Evolutionary conservation across 345 rosid genomes (phyloP).

Genomic region (Salix arbutifolia): DNA sequence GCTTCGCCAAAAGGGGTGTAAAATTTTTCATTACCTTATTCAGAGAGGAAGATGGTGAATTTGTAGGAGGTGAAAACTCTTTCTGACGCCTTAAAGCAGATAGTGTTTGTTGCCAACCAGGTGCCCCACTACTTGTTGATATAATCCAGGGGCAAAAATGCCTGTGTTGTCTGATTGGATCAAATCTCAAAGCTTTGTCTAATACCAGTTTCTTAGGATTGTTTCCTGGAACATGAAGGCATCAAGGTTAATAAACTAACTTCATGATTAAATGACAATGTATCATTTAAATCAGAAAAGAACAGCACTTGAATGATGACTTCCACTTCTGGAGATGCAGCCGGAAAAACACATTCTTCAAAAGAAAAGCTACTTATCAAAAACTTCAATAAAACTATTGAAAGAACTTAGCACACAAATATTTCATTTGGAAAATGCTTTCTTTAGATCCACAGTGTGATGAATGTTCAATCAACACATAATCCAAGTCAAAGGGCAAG

Average conservation of each 20-base stretch:
- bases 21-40: slow-evolving; percentile 50
- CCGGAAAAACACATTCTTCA: not conserved
- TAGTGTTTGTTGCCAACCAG: slow-evolving; percentile 86
- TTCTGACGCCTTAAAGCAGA: slow-evolving; percentile 57
- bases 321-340: slow-evolving; percentile 12
- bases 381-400: not conserved
- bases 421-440: not conserved
- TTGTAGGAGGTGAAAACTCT: slow-evolving; percentile 37
- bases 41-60: slow-evolving; percentile 36
- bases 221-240: slow-evolving; percentile 34
- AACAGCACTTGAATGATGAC: not conserved
- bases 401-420: not conserved
- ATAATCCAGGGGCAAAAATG: slow-evolving; percentile 95
- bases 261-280: slow-evolving; percentile 3
- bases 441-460: not conserved
- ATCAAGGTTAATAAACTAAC: slow-evolving; percentile 6
- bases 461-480: not conserved
- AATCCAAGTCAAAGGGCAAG: not conserved
- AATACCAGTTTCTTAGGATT: slow-evolving; percentile 16
- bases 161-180: slow-evolving; percentile 85
- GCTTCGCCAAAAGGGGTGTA: not conserved
- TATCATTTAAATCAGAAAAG: slow-evolving; percentile 1
- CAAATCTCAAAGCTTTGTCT: slow-evolving; percentile 64
- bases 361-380: not conserved
- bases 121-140: slow-evolving; percentile 44